Conservation (phyloP, 257 asterid species). For the Solanum boliviense region DNA sequence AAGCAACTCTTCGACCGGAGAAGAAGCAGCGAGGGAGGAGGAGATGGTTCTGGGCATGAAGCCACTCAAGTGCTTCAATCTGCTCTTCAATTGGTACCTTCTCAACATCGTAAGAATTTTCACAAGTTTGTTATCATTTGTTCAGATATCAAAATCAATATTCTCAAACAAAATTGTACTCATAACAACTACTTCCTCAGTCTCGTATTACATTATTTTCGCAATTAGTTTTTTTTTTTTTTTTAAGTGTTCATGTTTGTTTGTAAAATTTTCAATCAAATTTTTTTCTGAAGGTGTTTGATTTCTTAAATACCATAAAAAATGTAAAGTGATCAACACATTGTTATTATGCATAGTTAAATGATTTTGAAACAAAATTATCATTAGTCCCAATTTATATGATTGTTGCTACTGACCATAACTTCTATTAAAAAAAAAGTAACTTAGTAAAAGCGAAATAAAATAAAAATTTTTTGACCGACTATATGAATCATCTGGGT, state of each 20-base stretch:
- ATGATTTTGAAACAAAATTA: background rate
- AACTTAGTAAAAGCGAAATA: background rate
- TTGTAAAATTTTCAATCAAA: no score
- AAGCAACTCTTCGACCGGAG: constrained; percentile 61
- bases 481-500: background rate
- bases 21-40: constrained; percentile 79
- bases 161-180: no score
- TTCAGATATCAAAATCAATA: background rate
- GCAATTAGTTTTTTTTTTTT: no score
- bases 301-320: background rate
- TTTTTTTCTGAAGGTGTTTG: no score
- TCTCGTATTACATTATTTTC: background rate
- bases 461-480: no score
- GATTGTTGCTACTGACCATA: background rate
- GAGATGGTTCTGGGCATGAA: constrained; percentile 46
- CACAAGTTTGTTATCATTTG: background rate
- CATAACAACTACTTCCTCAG: background rate
- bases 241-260: no score
- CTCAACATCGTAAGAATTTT: background rate
- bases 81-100: constrained; percentile 76
- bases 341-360: background rate
- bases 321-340: background rate
- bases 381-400: background rate
- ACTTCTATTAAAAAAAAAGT: no score
- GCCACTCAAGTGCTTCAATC: constrained; percentile 84